Conservation (phyloP, 345 rosid species). For the Passiflora organensis region DNA sequence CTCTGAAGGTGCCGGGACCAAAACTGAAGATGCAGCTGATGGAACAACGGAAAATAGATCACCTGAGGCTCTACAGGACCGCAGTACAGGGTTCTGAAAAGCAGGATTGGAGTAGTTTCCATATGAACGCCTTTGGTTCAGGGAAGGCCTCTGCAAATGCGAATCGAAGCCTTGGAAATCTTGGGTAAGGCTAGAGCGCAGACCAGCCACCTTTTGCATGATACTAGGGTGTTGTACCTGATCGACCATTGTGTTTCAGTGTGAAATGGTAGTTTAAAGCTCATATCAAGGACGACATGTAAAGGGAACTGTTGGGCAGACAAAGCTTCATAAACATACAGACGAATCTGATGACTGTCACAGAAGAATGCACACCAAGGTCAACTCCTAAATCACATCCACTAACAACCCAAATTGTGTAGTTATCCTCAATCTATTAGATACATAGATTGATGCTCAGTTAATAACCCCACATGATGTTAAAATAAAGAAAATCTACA, state of each 20-base stretch:
- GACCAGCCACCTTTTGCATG: constrained; percentile 66
- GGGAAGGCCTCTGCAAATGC: constrained; percentile 45
- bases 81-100: constrained; percentile 35
- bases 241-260: constrained; percentile 66
- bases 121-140: constrained; percentile 47
- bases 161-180: constrained; percentile 35
- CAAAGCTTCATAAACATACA: background rate
- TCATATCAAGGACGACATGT: background rate
- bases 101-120: constrained; percentile 68
- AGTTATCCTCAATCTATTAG: background rate
- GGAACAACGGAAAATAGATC: constrained; percentile 28
- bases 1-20: constrained; percentile 28
- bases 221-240: constrained; percentile 69
- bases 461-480: no score
- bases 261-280: constrained; percentile 4
- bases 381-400: background rate
- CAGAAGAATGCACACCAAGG: background rate
- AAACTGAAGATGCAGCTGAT: constrained; percentile 20
- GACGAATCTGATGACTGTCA: background rate
- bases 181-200: constrained; percentile 42
- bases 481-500: no score
- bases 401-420: background rate
- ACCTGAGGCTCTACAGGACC: constrained; percentile 20
- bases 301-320: background rate
- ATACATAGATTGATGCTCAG: no score